These are phyloP conservation scores for Skeletonema tropicum DNA, from an alignment of 108 stramenopile genomes.

Conservation along the genomic window DNA sequence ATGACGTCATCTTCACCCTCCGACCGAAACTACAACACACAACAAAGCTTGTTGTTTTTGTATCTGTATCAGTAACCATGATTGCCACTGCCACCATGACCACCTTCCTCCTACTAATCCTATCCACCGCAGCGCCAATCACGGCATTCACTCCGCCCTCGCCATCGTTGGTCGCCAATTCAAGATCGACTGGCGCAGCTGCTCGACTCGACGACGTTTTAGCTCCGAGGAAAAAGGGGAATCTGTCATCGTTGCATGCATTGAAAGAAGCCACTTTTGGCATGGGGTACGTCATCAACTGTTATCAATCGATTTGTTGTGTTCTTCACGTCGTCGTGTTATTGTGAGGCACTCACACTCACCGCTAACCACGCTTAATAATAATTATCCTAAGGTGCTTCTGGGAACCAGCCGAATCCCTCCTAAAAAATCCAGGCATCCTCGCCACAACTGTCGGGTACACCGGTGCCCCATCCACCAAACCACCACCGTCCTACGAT, in stretches of 20 bases:
- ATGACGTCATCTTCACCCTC: too few relatives aligned
- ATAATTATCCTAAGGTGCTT: too few relatives aligned
- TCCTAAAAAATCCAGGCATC: constrained; percentile 68
- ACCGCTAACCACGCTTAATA: too few relatives aligned
- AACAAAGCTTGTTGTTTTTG: too few relatives aligned
- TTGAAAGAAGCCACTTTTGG: constrained; percentile 65
- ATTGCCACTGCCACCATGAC: not conserved
- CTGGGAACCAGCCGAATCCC: constrained; percentile 76
- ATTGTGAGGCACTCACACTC: too few relatives aligned
- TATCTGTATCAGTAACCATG: too few relatives aligned
- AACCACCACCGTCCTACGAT: constrained; percentile 63
- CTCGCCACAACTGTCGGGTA: constrained; percentile 72
- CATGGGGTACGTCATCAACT: constrained; percentile 48
- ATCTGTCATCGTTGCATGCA: constrained; percentile 9
- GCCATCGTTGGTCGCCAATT: not conserved
- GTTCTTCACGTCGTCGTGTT: too few relatives aligned
- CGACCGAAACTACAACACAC: too few relatives aligned
- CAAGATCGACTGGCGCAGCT: not conserved
- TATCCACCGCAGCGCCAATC: not conserved
- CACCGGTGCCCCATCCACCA: constrained; percentile 55
- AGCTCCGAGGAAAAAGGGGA: not conserved
- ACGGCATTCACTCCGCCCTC: not conserved
- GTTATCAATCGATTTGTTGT: too few relatives aligned
- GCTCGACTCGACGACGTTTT: too few relatives aligned
- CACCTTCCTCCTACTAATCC: not conserved